Conservation (phyloP, 768 basidiomycete species). For the Agrocybe pediades region DNA sequence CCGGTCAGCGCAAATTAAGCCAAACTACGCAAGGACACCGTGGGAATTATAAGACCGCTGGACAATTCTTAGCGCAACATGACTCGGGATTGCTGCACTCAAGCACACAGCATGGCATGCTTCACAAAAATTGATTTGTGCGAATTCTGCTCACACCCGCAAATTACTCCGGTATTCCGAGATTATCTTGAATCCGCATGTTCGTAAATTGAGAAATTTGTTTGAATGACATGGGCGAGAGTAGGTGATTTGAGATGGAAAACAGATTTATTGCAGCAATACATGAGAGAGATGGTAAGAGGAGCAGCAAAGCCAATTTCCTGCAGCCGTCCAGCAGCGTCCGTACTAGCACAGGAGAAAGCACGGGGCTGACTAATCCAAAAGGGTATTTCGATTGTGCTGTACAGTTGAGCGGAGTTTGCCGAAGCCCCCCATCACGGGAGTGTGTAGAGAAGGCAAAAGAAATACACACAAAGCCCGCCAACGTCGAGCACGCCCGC, state of each 20-base stretch:
- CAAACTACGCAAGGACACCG: not conserved
- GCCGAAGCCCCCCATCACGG: slow-evolving; percentile 38
- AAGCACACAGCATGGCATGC: no score
- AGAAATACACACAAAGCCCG: slow-evolving; percentile 47
- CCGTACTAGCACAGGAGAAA: not conserved
- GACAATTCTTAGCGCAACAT: no score
- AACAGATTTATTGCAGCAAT: not conserved
- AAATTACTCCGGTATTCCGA: no score
- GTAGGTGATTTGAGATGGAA: not conserved
- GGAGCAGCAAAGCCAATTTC: not conserved
- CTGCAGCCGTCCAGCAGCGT: not conserved
- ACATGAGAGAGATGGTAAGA: not conserved
- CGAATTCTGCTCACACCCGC: no score
- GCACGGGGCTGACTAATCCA: slow-evolving; percentile 19
- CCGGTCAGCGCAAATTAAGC: no score
- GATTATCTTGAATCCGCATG: no score
- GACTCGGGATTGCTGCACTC: no score
- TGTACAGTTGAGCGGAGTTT: slow-evolving; percentile 44
- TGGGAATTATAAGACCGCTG: not conserved
- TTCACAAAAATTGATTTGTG: no score
- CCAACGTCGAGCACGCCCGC: slow-evolving; percentile 51
- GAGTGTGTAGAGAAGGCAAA: slow-evolving; percentile 23
- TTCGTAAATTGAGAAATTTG: not conserved
- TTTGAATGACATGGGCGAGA: not conserved
- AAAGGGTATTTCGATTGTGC: slow-evolving; percentile 18